These are phyloP conservation scores for Gentiana straminea DNA, from an alignment of 257 asterid species.

Conservation along the genomic window DNA sequence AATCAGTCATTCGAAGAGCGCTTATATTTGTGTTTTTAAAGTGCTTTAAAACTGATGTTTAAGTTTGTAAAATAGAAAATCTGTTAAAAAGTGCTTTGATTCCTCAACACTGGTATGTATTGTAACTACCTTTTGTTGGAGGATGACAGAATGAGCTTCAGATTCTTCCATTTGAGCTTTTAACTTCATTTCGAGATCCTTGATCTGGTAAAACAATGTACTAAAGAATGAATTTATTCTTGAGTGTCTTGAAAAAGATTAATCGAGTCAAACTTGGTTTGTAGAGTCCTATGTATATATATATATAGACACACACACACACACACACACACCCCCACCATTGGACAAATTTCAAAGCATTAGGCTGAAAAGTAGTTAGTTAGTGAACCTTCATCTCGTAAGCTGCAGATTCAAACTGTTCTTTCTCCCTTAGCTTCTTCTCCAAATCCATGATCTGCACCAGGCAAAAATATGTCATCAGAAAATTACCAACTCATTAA, in stretches of 20 bases:
- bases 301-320: too few relatives aligned
- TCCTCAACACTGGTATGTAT: too few relatives aligned
- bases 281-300: too few relatives aligned
- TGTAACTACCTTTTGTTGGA: slow-evolving; percentile 49
- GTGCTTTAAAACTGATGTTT: too few relatives aligned
- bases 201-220: slow-evolving; percentile 30
- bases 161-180: slow-evolving; percentile 47
- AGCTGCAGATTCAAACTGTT: slow-evolving; percentile 35
- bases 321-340: too few relatives aligned
- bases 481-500: background rate
- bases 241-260: too few relatives aligned
- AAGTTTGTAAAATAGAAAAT: too few relatives aligned
- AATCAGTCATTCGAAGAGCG: too few relatives aligned
- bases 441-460: slow-evolving; percentile 63
- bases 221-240: too few relatives aligned
- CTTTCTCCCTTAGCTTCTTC: slow-evolving; percentile 57
- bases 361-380: background rate
- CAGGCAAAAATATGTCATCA: slow-evolving; percentile 2
- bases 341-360: background rate
- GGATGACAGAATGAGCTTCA: slow-evolving; percentile 40
- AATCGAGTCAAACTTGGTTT: too few relatives aligned
- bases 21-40: too few relatives aligned
- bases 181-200: slow-evolving; percentile 66
- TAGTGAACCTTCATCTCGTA: slow-evolving; percentile 56
- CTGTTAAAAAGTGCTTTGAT: too few relatives aligned